A percentile compares a stretch with the other conserved stretches of the same genome.
These are phyloP conservation scores for Cyclospora cayetanensis DNA, from an alignment of 169 alveolate species.

Conservation along the genomic window DNA sequence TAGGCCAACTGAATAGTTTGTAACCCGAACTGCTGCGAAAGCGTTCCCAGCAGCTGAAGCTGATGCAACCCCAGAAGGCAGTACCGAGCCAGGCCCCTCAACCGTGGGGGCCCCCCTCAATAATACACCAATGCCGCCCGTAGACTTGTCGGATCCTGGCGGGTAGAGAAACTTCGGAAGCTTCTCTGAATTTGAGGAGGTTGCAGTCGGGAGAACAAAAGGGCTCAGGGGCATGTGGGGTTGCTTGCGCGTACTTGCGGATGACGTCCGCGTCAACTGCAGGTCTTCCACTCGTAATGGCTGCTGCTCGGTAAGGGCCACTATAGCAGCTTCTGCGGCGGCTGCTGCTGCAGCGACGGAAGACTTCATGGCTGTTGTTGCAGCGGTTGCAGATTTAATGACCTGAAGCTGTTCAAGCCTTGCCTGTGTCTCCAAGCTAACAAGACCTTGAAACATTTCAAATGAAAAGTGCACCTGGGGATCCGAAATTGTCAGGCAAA, in stretches of 20 bases:
- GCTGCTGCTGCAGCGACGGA: constrained; percentile 60
- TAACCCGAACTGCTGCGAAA: neutral
- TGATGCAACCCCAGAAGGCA: neutral
- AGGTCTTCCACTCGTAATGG: constrained; percentile 11
- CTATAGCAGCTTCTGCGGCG: neutral
- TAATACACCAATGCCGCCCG: neutral
- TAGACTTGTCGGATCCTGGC: neutral
- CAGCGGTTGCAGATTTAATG: constrained; percentile 18
- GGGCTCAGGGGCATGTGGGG: neutral
- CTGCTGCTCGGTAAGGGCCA: constrained; percentile 25
- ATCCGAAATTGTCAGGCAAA: constrained; percentile 53
- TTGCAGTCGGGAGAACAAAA: neutral
- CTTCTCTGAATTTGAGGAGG: neutral
- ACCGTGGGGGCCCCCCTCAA: neutral
- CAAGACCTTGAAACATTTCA: constrained; percentile 69
- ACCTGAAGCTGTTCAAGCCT: constrained; percentile 59
- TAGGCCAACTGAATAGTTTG: constrained; percentile 51
- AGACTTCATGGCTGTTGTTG: constrained; percentile 19
- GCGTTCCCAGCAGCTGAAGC: neutral
- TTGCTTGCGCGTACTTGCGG: neutral
- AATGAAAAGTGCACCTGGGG: constrained; percentile 71
- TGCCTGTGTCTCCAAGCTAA: constrained; percentile 54
- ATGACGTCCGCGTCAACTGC: neutral
- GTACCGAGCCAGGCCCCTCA: too few species aligned
- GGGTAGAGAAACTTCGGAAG: neutral